Conservation (phyloP, 2,329 filamentous ascomycete genomes). For the Teratosphaeria viscida region DNA sequence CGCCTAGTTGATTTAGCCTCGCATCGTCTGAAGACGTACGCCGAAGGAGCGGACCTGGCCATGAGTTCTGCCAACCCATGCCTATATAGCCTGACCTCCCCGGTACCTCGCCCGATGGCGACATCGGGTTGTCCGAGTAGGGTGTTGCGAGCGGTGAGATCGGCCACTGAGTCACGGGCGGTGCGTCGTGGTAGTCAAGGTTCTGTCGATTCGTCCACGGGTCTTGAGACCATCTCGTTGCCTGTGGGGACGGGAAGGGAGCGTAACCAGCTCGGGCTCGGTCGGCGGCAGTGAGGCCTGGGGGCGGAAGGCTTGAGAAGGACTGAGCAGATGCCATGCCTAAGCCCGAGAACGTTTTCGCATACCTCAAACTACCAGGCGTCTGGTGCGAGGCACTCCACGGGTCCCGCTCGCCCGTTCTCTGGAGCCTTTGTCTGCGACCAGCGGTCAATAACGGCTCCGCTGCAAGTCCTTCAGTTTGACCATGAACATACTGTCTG, state of each 20-base stretch:
- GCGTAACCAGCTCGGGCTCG: conserved; percentile 8
- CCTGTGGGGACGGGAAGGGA: conserved; percentile 14
- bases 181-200: conserved; percentile 14
- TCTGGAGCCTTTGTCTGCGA: conserved; percentile 18
- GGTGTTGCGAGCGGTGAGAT: conserved; percentile 16
- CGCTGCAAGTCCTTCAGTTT: background rate
- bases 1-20: conserved; percentile 12
- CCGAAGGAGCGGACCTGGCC: conserved; percentile 16
- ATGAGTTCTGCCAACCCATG: conserved; percentile 15
- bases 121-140: conserved; percentile 16
- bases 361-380: conserved; percentile 17
- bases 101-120: conserved; percentile 13
- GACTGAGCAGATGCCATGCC: conserved; percentile 11
- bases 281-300: conserved; percentile 13
- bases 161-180: conserved; percentile 17
- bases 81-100: conserved; percentile 16
- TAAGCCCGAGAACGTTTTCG: conserved; percentile 10
- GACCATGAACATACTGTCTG: conserved; percentile 9
- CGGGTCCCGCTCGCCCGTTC: conserved; percentile 15
- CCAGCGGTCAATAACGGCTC: background rate
- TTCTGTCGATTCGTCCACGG: conserved; percentile 17
- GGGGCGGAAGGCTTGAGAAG: conserved; percentile 17
- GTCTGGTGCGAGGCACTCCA: conserved; percentile 18
- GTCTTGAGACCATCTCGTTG: conserved; percentile 19
- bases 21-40: conserved; percentile 22